Conservation (phyloP, 768 basidiomycete species). For the Russula vinacea region DNA sequence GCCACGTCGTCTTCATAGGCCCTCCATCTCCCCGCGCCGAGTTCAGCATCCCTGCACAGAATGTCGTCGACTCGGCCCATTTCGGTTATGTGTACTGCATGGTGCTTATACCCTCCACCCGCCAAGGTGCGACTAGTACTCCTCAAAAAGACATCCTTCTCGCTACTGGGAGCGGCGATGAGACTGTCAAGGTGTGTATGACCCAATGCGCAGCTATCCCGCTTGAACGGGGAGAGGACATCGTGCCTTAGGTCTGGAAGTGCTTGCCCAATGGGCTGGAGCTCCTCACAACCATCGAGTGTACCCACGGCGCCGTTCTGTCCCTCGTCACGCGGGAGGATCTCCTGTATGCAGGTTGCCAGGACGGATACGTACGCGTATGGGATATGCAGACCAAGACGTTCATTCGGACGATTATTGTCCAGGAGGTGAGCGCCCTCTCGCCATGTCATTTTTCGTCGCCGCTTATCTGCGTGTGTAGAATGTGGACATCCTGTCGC, state of each 20-base stretch:
- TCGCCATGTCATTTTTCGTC: not conserved
- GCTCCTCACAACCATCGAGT: slow-evolving; percentile 64
- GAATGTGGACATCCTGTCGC: slow-evolving; percentile 78
- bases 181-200: slow-evolving; percentile 69
- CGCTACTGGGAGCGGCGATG: slow-evolving; percentile 88
- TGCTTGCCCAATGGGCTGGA: slow-evolving; percentile 47
- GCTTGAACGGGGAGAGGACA: not conserved
- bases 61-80: slow-evolving; percentile 86
- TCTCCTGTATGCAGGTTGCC: slow-evolving; percentile 88
- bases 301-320: slow-evolving; percentile 77
- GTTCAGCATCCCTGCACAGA: slow-evolving; percentile 58
- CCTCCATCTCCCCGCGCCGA: slow-evolving; percentile 38
- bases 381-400: slow-evolving; percentile 90
- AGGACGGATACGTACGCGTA: slow-evolving; percentile 89
- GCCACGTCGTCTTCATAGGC: slow-evolving; percentile 31
- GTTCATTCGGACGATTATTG: slow-evolving; percentile 79
- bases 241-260: slow-evolving; percentile 57
- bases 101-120: slow-evolving; percentile 46
- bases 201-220: no score
- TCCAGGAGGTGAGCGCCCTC: slow-evolving; percentile 61
- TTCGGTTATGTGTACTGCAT: slow-evolving; percentile 93
- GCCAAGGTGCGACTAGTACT: slow-evolving; percentile 39
- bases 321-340: slow-evolving; percentile 71
- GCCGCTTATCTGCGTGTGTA: slow-evolving; percentile 32
- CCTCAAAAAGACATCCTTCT: slow-evolving; percentile 45